Evolutionary conservation across 345 rosid species (phyloP).

Genomic region (Eucalyptus sp.): DNA sequence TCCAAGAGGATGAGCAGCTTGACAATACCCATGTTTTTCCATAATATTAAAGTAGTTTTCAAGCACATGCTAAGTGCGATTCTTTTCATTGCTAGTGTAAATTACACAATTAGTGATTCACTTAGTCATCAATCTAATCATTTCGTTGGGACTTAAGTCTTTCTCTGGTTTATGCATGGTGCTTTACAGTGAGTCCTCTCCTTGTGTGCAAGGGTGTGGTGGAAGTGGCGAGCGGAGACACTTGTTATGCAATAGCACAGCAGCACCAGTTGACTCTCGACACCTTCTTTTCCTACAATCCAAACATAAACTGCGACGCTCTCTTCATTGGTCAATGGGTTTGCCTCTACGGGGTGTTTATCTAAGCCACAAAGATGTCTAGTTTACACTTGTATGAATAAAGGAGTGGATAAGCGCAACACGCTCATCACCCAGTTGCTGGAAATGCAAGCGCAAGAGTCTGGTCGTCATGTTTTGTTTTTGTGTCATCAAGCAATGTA

Average conservation of each 20-base stretch:
- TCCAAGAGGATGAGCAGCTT: not conserved
- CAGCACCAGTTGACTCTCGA: not conserved
- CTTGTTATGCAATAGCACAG: not conserved
- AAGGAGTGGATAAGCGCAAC: not conserved
- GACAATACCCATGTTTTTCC: not conserved
- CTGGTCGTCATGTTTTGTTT: not conserved
- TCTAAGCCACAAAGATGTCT: not conserved
- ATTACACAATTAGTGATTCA: not conserved
- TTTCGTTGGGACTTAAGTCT: not conserved
- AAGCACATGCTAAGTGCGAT: not conserved
- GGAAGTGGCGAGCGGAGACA: not conserved
- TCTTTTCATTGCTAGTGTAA: not conserved
- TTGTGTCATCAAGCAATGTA: not conserved
- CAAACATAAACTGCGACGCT: not conserved
- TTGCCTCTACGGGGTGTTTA: not conserved
- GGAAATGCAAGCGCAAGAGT: not conserved
- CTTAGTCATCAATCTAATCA: not conserved
- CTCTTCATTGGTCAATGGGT: constrained; percentile 2
- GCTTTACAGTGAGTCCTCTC: not conserved
- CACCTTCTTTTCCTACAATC: not conserved
- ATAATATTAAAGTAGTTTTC: not conserved
- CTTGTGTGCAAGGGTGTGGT: not conserved
- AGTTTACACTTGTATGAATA: not conserved
- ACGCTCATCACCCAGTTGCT: not conserved
- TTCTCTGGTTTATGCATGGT: not conserved